Conservation (phyloP, 2,329 filamentous ascomycete genomes). For the Grosmannia serpens region DNA sequence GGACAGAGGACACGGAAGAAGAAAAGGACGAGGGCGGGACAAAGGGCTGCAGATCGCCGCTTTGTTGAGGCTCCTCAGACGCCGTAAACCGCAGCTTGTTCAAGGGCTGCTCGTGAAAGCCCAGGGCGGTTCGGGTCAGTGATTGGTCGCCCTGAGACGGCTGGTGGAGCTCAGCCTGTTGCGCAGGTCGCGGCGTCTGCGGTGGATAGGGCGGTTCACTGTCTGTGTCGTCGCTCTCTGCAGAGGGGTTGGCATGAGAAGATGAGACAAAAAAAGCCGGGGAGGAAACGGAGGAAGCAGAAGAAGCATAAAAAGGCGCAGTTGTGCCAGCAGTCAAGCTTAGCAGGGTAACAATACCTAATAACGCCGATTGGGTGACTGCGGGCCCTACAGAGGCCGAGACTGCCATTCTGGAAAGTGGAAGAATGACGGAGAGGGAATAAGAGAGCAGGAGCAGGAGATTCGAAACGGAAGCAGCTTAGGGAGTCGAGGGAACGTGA, state of each 20-base stretch:
- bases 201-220: conserved; percentile 6
- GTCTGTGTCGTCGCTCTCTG: conserved; percentile 11
- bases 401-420: conserved; percentile 16
- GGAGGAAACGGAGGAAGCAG: background rate
- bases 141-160: conserved; percentile 1
- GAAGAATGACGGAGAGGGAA: background rate
- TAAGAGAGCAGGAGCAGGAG: background rate
- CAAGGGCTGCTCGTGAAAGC: background rate
- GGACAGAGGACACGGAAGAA: background rate
- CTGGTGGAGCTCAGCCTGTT: background rate
- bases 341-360: conserved; percentile 20
- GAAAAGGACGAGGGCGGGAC: background rate
- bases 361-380: conserved; percentile 17
- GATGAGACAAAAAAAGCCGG: background rate
- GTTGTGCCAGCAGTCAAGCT: conserved; percentile 7
- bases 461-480: background rate
- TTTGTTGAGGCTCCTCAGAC: background rate
- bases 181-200: background rate
- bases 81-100: background rate
- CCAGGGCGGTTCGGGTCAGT: background rate
- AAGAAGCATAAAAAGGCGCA: background rate
- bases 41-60: background rate
- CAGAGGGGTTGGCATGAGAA: background rate
- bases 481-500: background rate
- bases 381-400: conserved; percentile 18